Conservation (phyloP, 2,329 filamentous ascomycete species). For the Penicillium sclerotiorum region DNA sequence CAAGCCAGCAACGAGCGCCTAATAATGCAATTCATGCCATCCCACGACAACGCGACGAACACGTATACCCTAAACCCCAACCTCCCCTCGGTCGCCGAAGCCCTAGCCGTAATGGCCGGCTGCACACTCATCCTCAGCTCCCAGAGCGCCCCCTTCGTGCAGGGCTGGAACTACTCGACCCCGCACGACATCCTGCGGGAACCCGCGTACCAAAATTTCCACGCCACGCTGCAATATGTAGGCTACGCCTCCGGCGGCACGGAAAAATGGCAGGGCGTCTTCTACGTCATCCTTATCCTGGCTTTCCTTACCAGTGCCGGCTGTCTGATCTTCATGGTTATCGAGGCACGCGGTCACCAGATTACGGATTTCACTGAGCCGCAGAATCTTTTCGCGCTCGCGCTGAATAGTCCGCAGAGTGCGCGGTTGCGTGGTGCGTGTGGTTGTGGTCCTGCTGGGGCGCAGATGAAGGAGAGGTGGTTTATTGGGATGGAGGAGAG, state of each 20-base stretch:
- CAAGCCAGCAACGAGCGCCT: slow-evolving; percentile 64
- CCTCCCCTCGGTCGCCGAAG: slow-evolving; percentile 72
- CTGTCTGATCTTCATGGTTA: slow-evolving; percentile 65
- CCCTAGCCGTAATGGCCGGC: slow-evolving; percentile 69
- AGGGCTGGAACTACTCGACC: slow-evolving; percentile 54
- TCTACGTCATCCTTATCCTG: slow-evolving; percentile 66
- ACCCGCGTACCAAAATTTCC: slow-evolving; percentile 62
- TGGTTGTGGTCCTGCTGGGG: slow-evolving; percentile 57
- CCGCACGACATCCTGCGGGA: slow-evolving; percentile 38
- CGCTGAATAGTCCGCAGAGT: slow-evolving; percentile 65
- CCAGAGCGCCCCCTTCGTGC: slow-evolving; percentile 62
- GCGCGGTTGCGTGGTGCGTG: slow-evolving; percentile 57
- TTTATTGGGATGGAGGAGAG: slow-evolving; percentile 49
- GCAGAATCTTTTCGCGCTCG: slow-evolving; percentile 71
- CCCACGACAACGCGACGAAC: slow-evolving; percentile 30
- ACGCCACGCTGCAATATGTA: slow-evolving; percentile 64
- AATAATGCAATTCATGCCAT: slow-evolving; percentile 58
- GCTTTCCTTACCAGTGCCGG: slow-evolving; percentile 69
- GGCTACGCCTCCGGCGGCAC: slow-evolving; percentile 71
- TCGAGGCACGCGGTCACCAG: slow-evolving; percentile 57
- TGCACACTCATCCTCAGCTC: slow-evolving; percentile 66
- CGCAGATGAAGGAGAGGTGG: slow-evolving; percentile 52
- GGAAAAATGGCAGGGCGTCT: slow-evolving; percentile 63
- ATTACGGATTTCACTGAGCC: slow-evolving; percentile 80
- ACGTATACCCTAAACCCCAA: slow-evolving; percentile 48